Evolutionary conservation across 2,329 filamentous ascomycete species (phyloP).

Genomic region (Cladosporium sp.): DNA sequence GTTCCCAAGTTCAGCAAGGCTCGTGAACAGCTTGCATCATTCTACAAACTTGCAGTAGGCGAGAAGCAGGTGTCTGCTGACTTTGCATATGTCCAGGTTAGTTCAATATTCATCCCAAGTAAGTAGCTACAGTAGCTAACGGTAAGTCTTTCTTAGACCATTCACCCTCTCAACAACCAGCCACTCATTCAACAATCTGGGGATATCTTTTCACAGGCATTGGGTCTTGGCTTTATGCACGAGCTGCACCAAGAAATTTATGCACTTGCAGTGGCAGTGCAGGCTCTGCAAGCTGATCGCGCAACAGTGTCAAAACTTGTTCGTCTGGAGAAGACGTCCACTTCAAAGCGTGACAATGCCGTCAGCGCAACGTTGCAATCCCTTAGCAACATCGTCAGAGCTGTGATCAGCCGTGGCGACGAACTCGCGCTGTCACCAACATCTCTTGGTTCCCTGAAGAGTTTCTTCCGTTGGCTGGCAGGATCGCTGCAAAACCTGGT

Average conservation of each 20-base stretch:
- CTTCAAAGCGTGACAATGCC: slow-evolving; percentile 15
- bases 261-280: slow-evolving; percentile 22
- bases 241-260: slow-evolving; percentile 26
- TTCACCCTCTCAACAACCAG: slow-evolving; percentile 52
- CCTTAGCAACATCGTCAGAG: slow-evolving; percentile 9
- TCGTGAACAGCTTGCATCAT: slow-evolving; percentile 29
- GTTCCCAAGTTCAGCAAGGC: slow-evolving; percentile 17
- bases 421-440: not conserved
- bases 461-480: slow-evolving; percentile 20
- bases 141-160: slow-evolving; percentile 41
- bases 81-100: slow-evolving; percentile 46
- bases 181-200: slow-evolving; percentile 39
- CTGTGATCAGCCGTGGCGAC: slow-evolving; percentile 12
- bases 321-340: slow-evolving; percentile 7
- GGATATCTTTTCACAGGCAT: slow-evolving; percentile 26
- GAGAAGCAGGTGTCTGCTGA: slow-evolving; percentile 38
- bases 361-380: slow-evolving; percentile 15
- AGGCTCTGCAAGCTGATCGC: slow-evolving; percentile 26
- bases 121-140: slow-evolving; percentile 39
- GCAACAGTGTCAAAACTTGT: slow-evolving; percentile 20
- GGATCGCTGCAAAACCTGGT: slow-evolving; percentile 18
- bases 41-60: slow-evolving; percentile 37
- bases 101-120: slow-evolving; percentile 30
- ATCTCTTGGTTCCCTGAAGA: slow-evolving; percentile 12
- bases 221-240: slow-evolving; percentile 28